Evolutionary conservation across 331 rosid genomes (phyloP).

Genomic region (Quercus tomentella): DNA sequence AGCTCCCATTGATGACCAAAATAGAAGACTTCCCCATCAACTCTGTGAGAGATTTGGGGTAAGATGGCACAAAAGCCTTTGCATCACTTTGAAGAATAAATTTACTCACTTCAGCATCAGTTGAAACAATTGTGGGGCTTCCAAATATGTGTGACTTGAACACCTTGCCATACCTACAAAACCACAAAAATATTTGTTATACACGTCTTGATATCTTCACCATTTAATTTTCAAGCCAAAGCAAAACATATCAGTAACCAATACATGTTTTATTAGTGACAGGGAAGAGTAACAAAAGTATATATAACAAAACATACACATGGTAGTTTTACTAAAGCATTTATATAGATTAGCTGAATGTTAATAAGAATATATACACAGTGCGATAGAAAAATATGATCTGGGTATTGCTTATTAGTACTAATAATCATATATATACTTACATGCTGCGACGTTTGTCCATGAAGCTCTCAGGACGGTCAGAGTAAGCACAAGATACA

Average conservation of each 20-base stretch:
- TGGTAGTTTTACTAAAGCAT: background rate
- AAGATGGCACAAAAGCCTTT: slow-evolving; percentile 82
- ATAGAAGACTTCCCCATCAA: slow-evolving; percentile 96
- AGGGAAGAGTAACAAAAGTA: too few relatives aligned
- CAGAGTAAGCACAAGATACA: slow-evolving; percentile 83
- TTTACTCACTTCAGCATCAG: slow-evolving; percentile 85
- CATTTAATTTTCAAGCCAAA: background rate
- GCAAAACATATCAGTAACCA: background rate
- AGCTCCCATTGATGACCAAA: slow-evolving; percentile 85
- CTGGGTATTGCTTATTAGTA: background rate
- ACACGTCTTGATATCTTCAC: too few relatives aligned
- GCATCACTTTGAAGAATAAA: slow-evolving; percentile 90
- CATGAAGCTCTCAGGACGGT: slow-evolving; percentile 79
- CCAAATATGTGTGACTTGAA: slow-evolving; percentile 97
- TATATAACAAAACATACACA: too few relatives aligned
- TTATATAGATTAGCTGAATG: background rate
- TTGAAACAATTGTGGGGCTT: slow-evolving; percentile 78
- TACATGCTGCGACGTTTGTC: slow-evolving; percentile 65
- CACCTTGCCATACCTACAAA: slow-evolving; percentile 85
- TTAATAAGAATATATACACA: background rate
- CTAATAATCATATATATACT: slow-evolving; percentile 15
- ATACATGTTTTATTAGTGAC: too few relatives aligned
- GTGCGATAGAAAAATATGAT: background rate
- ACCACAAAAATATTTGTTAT: slow-evolving; percentile 11
- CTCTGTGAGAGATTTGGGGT: slow-evolving; percentile 82